phyloP scores from a whole-genome alignment of 805 yeast species.

The Candida boidinii region DNA sequence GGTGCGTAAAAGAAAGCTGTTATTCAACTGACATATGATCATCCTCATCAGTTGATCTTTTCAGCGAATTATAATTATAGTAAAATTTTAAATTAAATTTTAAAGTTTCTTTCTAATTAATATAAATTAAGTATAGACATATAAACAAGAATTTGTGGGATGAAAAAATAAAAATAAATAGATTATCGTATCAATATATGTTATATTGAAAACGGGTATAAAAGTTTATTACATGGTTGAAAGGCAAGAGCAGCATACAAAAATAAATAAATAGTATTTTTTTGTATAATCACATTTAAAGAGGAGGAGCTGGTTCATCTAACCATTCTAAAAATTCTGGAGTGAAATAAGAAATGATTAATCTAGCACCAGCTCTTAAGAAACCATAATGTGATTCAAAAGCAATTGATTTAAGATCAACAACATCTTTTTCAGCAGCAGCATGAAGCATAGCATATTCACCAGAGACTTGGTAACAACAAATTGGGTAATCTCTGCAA shows the following conservation, averaged over 20 bases:
- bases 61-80: no score
- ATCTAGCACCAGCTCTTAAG: conserved; percentile 90
- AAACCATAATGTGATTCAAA: conserved; percentile 88
- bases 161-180: background rate
- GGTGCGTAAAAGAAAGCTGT: no score
- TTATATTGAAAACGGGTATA: no score
- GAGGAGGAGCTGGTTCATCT: conserved; percentile 23
- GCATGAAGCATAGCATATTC: conserved; percentile 98
- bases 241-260: no score
- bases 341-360: conserved; percentile 86
- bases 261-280: no score
- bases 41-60: no score
- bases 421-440: conserved; percentile 92
- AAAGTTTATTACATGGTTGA: background rate
- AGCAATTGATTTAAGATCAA: conserved; percentile 70
- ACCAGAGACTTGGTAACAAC: conserved; percentile 95
- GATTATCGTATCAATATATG: no score
- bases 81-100: no score
- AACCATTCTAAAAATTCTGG: conserved; percentile 97
- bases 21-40: no score
- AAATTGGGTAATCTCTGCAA: conserved; percentile 78
- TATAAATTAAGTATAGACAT: no score
- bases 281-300: no score
- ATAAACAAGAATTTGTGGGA: background rate
- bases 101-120: no score